Percentiles rank a stretch among this genome's conserved stretches.
These are phyloP conservation scores for Moelleriella libera DNA, from an alignment of 2,329 filamentous ascomycete genomes.

Conservation along the genomic window DNA sequence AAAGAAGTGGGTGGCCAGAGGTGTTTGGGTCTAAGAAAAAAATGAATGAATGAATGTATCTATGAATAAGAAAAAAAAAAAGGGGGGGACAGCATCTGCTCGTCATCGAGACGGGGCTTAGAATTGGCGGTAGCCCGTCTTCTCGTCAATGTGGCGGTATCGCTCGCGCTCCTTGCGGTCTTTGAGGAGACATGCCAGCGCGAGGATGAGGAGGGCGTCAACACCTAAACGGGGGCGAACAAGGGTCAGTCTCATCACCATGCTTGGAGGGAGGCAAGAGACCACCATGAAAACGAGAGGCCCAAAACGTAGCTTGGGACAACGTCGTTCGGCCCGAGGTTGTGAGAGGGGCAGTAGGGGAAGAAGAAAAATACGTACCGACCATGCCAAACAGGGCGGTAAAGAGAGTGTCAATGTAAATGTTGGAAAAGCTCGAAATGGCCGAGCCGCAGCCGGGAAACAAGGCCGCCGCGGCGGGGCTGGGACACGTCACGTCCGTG, in stretches of 20 bases:
- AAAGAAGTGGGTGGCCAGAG: too few relatives aligned
- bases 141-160: slow-evolving; percentile 71
- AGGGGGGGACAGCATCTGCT: too few relatives aligned
- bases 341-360: too few relatives aligned
- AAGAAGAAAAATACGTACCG: slow-evolving; percentile 24
- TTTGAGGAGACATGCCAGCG: slow-evolving; percentile 64
- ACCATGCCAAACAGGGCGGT: slow-evolving; percentile 71
- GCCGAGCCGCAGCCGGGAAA: slow-evolving; percentile 55
- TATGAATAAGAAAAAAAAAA: too few relatives aligned
- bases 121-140: slow-evolving; percentile 41
- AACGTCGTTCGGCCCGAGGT: too few relatives aligned
- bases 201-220: slow-evolving; percentile 54
- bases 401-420: slow-evolving; percentile 62
- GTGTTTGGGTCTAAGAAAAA: too few relatives aligned
- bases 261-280: too few relatives aligned
- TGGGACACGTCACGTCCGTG: slow-evolving; percentile 52
- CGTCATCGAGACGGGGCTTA: slow-evolving; percentile 15
- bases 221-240: slow-evolving; percentile 22
- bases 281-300: too few relatives aligned
- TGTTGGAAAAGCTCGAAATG: slow-evolving; percentile 55
- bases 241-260: background rate
- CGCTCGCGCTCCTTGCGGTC: slow-evolving; percentile 67
- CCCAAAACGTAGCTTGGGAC: too few relatives aligned
- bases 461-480: slow-evolving; percentile 54
- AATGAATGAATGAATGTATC: too few relatives aligned